A percentile compares a stretch with the other conserved stretches of the same genome.
Conservation (phyloP, 2,329 filamentous ascomycete genomes). For the Fusarium metavorans region DNA sequence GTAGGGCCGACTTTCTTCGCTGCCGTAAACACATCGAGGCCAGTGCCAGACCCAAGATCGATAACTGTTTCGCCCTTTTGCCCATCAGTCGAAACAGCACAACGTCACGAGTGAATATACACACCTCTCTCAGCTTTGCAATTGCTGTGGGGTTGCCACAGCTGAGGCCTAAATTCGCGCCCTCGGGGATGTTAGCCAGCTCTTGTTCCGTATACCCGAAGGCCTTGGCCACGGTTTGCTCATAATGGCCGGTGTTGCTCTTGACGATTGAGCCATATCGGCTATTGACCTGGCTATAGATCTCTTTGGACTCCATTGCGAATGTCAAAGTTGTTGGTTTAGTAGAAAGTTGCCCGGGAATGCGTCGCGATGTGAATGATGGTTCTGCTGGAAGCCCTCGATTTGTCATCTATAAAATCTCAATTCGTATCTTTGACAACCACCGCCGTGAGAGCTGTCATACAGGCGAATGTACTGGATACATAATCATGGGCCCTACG, state of each 20-base stretch:
- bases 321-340: background rate
- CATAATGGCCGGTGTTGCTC: slow-evolving; percentile 48
- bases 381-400: background rate
- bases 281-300: slow-evolving; percentile 11
- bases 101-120: background rate
- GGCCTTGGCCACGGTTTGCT: slow-evolving; percentile 58
- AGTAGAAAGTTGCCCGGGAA: background rate
- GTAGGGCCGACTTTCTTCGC: slow-evolving; percentile 60
- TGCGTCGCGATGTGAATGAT: background rate
- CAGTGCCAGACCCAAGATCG: slow-evolving; percentile 68
- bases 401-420: background rate
- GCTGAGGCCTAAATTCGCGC: slow-evolving; percentile 64
- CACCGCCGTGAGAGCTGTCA: background rate
- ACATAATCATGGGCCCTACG: background rate
- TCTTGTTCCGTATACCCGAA: slow-evolving; percentile 66
- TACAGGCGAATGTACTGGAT: background rate
- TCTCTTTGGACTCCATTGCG: slow-evolving; percentile 3
- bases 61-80: slow-evolving; percentile 66
- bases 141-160: slow-evolving; percentile 66
- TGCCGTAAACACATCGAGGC: slow-evolving; percentile 69
- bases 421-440: background rate
- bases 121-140: slow-evolving; percentile 59
- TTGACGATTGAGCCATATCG: slow-evolving; percentile 51
- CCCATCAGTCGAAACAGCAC: background rate
- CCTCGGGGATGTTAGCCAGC: slow-evolving; percentile 56